Evolutionary conservation across 805 yeast species (phyloP), one percentile per base, ranked within the genome.

Genomic region (Ogataea pignaliae): DNA sequence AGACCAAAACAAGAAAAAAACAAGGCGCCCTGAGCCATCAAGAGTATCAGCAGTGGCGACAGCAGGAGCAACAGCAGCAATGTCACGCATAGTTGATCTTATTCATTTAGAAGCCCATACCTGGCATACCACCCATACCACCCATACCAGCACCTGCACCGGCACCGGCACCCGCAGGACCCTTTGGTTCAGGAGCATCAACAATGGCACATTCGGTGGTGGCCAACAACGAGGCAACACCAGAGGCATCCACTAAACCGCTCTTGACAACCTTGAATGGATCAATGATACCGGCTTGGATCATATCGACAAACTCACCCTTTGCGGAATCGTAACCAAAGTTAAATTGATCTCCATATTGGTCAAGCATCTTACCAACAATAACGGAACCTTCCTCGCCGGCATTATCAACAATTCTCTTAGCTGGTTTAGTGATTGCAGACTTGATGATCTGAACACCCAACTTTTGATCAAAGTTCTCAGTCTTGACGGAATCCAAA

Each of bases 151-250:
- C 83, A 47, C 72, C 76, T 55, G 76, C 73, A 52, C 78, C 77
- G 46, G 80, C 76, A 55, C 76, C 73, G 52, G 78, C 77, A 46
- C 80, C 69, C 45, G 78, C 68, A 36, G 77, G 60, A 52, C 70
- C 71, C 70, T 74, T 71, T 61, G 91, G 93, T 69, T 81, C 84
- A 59, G 97, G 95, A 53, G 95, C 96, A 58, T 86, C 97, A 47
- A 89, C 96, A 61, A 93, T 88, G 52, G 97, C 97, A 68, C 97
- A 95, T 74, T 93, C 99, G 52, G 99, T 91, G 47, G 98, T 91
- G 53, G 98, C 97, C 67, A 93, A 78, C 66, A 93, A 76, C 29
- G 97, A 88, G 39, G 99, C 98, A 51, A 93, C 97, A 74, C 98
- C 96, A 40, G 95, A 79, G 50, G 99, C 98, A 62, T 93, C 98